Conservation (phyloP, 2,329 filamentous ascomycete genomes). For the Diaporthe sp. region DNA sequence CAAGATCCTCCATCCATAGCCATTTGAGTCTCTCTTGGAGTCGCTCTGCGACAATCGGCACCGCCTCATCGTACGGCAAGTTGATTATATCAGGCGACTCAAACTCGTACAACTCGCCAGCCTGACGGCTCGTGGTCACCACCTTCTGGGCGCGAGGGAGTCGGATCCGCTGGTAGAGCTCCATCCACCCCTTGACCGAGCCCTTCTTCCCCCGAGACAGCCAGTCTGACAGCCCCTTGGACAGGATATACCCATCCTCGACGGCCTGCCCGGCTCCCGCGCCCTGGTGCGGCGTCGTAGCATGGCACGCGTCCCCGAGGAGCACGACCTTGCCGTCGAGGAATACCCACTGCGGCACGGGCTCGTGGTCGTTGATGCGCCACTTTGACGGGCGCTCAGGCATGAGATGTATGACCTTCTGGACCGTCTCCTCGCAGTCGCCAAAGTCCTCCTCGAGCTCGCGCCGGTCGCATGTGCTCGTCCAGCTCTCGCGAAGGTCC, state of each 20-base stretch:
- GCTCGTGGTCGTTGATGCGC: slow-evolving; percentile 43
- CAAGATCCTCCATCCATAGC: slow-evolving; percentile 47
- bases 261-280: slow-evolving; percentile 37
- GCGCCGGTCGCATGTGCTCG: slow-evolving; percentile 29
- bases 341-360: slow-evolving; percentile 38
- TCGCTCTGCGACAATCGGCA: slow-evolving; percentile 44
- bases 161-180: slow-evolving; percentile 43
- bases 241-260: slow-evolving; percentile 38
- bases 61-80: slow-evolving; percentile 47
- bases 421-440: slow-evolving; percentile 36
- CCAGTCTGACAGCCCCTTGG: slow-evolving; percentile 32
- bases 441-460: slow-evolving; percentile 35
- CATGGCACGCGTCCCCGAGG: slow-evolving; percentile 33
- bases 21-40: slow-evolving; percentile 44
- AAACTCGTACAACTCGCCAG: slow-evolving; percentile 44
- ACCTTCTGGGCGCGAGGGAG: slow-evolving; percentile 46
- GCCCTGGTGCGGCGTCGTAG: slow-evolving; percentile 37
- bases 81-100: slow-evolving; percentile 46
- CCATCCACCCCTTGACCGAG: slow-evolving; percentile 37
- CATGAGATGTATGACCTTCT: slow-evolving; percentile 34
- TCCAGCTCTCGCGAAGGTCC: slow-evolving; percentile 34
- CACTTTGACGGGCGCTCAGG: slow-evolving; percentile 39
- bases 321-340: slow-evolving; percentile 29
- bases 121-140: slow-evolving; percentile 43
- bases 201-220: not conserved